Evolutionary conservation across 805 yeast species (phyloP).

Genomic region (Wickerhamomyces sydowiorum): DNA sequence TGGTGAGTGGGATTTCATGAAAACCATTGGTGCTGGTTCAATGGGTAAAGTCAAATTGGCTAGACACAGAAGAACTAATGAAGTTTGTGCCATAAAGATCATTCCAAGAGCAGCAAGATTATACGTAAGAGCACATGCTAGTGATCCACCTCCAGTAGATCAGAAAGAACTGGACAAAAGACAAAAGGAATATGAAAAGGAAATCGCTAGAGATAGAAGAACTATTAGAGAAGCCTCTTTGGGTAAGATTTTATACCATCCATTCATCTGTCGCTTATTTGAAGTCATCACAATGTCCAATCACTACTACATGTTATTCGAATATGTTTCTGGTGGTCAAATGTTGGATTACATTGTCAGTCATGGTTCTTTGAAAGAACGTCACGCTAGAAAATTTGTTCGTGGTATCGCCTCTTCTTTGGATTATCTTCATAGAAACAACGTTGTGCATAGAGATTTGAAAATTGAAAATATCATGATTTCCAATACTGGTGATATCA

Average conservation of each 20-base stretch:
- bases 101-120: slow-evolving; percentile 84
- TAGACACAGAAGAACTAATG: slow-evolving; percentile 72
- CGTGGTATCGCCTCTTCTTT: slow-evolving; percentile 92
- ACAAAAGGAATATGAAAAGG: slow-evolving; percentile 71
- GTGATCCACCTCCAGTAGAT: slow-evolving; percentile 60
- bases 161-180: slow-evolving; percentile 53
- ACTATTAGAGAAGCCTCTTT: slow-evolving; percentile 94
- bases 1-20: slow-evolving; percentile 95
- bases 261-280: slow-evolving; percentile 83
- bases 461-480: slow-evolving; percentile 96
- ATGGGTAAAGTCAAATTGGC: slow-evolving; percentile 99
- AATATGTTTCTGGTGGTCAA: slow-evolving; percentile 96
- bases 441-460: slow-evolving; percentile 94
- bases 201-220: slow-evolving; percentile 83
- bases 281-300: slow-evolving; percentile 96
- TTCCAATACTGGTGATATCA: slow-evolving; percentile 87
- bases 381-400: slow-evolving; percentile 91
- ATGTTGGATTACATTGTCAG: slow-evolving; percentile 95
- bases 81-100: slow-evolving; percentile 87
- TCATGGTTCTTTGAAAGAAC: slow-evolving; percentile 90
- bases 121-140: slow-evolving; percentile 65
- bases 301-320: slow-evolving; percentile 95
- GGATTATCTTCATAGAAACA: slow-evolving; percentile 89
- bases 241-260: slow-evolving; percentile 86
- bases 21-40: slow-evolving; percentile 96